Base-by-base conservation (phyloP, 1,284 basidiomycete species). In the Papiliotrema flavescens region DNA sequence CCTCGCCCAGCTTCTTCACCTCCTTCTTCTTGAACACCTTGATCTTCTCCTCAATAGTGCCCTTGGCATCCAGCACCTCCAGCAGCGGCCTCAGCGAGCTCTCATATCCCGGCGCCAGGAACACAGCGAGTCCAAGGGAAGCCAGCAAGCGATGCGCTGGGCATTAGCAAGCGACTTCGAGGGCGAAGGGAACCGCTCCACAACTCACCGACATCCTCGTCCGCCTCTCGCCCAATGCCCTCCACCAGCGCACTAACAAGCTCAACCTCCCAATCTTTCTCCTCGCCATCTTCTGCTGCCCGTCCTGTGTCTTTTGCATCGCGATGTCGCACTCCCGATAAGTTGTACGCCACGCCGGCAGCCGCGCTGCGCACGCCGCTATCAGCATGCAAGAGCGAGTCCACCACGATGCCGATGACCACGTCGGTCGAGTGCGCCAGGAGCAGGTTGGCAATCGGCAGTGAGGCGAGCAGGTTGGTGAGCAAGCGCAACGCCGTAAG, bases 261-360 rank as follows among this genome's bases (percentile, higher is more conserved):
- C 76, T 94, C 91, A 0, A 88, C 78, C 66, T 90, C 85, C 89
- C 89, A 93, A 50, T 92, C 89, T 32, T 81, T 86, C 58, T 85
- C 80, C 39, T 80, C 79, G 19, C 76, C 79, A 15, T 70, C 79
- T 55, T 81, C 81, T 9, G 47, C 22, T 42, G 80, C 81, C 6
- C 66, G 71, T 15, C 57, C 65, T 42, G 20, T 59, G 57, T 49
- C 59, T 71, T 62, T 51, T 62, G 61, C 8, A 65, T 69, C 49
- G 73, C 70, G 59, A 53, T 91, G 89, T 49, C 88, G 65, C 66
- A 80, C 80, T 2, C 81, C 83, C 1, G 85, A 82, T 5, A 86
- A 73, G 64, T 94, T 89, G 69, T 93, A 90, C 5, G 84, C 85
- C 11, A 91, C 73, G 61, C 88, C 89, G 6, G 90, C 89, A 0